A percentile compares a stretch with the other conserved stretches of the same genome.
phyloP scores from a whole-genome alignment of 2,329 filamentous ascomycete species.

The Daldinia sp. region DNA sequence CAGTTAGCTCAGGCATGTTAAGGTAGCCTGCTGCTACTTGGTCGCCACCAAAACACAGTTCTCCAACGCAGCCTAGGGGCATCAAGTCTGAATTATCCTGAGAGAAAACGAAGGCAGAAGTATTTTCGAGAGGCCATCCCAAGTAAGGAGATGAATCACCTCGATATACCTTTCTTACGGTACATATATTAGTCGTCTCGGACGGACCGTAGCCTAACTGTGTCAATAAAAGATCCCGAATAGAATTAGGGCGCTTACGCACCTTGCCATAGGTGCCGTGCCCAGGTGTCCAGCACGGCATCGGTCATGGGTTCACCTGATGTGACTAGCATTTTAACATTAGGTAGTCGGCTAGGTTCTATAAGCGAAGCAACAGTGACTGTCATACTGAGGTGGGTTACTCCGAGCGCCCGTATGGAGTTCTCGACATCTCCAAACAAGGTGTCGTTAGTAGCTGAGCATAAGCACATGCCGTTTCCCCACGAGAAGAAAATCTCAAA shows the following conservation, averaged over 20 bases:
- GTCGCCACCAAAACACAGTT: conserved; percentile 87
- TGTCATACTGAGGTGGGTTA: conserved; percentile 88
- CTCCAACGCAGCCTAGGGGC: conserved; percentile 79
- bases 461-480: conserved; percentile 82
- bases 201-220: conserved; percentile 79
- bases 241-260: conserved; percentile 15
- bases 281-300: conserved; percentile 78
- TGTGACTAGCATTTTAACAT: conserved; percentile 80
- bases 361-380: conserved; percentile 86
- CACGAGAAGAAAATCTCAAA: conserved; percentile 93
- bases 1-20: conserved; percentile 71
- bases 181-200: conserved; percentile 90
- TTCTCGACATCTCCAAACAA: conserved; percentile 79
- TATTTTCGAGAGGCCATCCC: conserved; percentile 80
- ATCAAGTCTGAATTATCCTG: conserved; percentile 63
- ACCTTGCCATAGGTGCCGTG: conserved; percentile 77
- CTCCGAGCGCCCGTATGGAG: conserved; percentile 70
- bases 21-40: conserved; percentile 82
- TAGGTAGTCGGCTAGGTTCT: conserved; percentile 74
- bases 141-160: conserved; percentile 78
- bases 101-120: conserved; percentile 75
- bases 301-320: conserved; percentile 84
- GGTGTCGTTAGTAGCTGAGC: conserved; percentile 78
- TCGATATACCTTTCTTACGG: conserved; percentile 71
- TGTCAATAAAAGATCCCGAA: conserved; percentile 13